Evolutionary conservation across 2,329 filamentous ascomycete species (phyloP).

Genomic region (Xylariaceae sp.): DNA sequence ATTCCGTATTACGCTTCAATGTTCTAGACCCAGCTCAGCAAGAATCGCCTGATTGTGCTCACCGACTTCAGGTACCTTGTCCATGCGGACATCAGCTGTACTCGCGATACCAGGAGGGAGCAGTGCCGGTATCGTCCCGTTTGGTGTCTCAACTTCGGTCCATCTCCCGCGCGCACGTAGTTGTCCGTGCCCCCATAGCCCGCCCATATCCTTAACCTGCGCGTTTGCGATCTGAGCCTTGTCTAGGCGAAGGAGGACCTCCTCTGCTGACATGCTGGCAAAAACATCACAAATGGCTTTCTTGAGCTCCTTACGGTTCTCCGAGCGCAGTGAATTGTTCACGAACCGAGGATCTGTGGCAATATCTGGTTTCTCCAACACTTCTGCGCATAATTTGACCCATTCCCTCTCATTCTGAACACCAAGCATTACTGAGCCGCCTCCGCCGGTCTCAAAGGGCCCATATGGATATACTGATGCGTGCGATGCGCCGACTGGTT

Average conservation of each 20-base stretch:
- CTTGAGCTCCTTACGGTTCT: slow-evolving; percentile 54
- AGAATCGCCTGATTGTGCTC: slow-evolving; percentile 56
- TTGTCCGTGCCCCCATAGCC: slow-evolving; percentile 60
- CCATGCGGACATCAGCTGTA: slow-evolving; percentile 44
- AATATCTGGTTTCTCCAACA: slow-evolving; percentile 50
- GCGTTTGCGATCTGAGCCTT: slow-evolving; percentile 59
- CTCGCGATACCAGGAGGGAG: slow-evolving; percentile 52
- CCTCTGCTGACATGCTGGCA: slow-evolving; percentile 43
- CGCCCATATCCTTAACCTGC: slow-evolving; percentile 60
- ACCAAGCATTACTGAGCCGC: slow-evolving; percentile 59
- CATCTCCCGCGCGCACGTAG: slow-evolving; percentile 56
- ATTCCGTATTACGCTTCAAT: slow-evolving; percentile 7
- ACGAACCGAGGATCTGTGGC: slow-evolving; percentile 53
- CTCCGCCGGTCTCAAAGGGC: slow-evolving; percentile 56
- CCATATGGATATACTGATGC: slow-evolving; percentile 63
- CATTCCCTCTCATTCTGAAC: slow-evolving; percentile 65
- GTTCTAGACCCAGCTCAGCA: slow-evolving; percentile 48
- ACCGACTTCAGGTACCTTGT: slow-evolving; percentile 53
- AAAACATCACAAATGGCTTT: slow-evolving; percentile 53
- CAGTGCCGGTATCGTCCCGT: slow-evolving; percentile 53
- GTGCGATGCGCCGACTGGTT: slow-evolving; percentile 57
- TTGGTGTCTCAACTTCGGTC: slow-evolving; percentile 55
- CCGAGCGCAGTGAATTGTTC: slow-evolving; percentile 51
- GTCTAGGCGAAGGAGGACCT: slow-evolving; percentile 52
- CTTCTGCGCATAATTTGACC: slow-evolving; percentile 53